Evolutionary conservation across 2,329 filamentous ascomycete species (phyloP), one percentile per base, ranked within the genome.

Genomic region (Tolypocladium endophyticum): DNA sequence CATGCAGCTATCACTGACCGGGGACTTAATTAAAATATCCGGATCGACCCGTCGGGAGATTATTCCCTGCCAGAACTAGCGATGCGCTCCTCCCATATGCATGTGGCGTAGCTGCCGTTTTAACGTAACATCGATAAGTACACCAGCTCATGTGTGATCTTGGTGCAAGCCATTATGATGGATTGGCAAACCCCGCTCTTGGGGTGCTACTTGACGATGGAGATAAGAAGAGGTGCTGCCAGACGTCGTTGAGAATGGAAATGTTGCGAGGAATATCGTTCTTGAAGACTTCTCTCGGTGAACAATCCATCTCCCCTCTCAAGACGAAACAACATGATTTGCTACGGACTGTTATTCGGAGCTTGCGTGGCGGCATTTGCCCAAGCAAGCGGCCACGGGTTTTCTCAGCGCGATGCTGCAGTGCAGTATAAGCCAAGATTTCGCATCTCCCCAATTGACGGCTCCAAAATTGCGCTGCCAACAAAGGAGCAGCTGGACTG

Each of bases 391-490:
- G 20, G 7, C 12, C 23, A 18, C 16, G 52, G 52, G 12, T 3
- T 39, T 6, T 55, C 53, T 55, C 53, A 23, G 35, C 38, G 53
- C 35, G 23, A 38, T 14, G 16, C 35, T 30, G 53, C 53, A 28
- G 18, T 76, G 30, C 18, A 36, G 36, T 54, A 54, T 36, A 54
- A 45, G 57, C 45, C 57, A 35, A 53, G 41, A 20, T 64, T 62
- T 50, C 65, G 66, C 47, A 54, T 67, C 45, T 68, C 67, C 11
- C 67, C 66, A 8, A 57, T 68, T 7, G 67, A 69, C 57, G 66
- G 66, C 28, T 65, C 66, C 5, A 64, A 63, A 39, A 69, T 68
- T 57, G 66, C 66, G 4, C 60, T 69, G 41, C 67, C 67, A 5
- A 66, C 66, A 25, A 60, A 61, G 52, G 62, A 66, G 50, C 67